Evolutionary conservation across 2,329 filamentous ascomycete genomes (phyloP).

Genomic region (Setomelanomma holmii): DNA sequence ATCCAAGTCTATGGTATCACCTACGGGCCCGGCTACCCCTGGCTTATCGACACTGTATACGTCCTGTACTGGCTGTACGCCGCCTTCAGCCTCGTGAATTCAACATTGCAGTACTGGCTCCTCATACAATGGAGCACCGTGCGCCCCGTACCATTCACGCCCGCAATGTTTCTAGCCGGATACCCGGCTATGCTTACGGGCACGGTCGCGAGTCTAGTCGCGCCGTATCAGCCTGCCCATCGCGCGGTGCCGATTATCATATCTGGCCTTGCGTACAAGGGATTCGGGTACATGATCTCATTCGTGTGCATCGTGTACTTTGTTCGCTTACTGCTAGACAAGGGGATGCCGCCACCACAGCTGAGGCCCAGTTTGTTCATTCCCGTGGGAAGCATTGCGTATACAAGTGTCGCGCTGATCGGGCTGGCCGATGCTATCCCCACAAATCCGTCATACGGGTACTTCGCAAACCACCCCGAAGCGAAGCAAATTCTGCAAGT

Average conservation of each 20-base stretch:
- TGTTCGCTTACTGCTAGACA: slow-evolving; percentile 69
- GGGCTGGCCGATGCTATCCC: slow-evolving; percentile 66
- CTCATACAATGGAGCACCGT: slow-evolving; percentile 66
- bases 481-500: slow-evolving; percentile 46
- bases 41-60: slow-evolving; percentile 44
- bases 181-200: slow-evolving; percentile 75
- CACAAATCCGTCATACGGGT: slow-evolving; percentile 16
- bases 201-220: slow-evolving; percentile 71
- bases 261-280: slow-evolving; percentile 71
- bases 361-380: slow-evolving; percentile 74
- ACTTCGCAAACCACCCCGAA: slow-evolving; percentile 26
- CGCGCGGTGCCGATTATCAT: slow-evolving; percentile 66
- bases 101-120: slow-evolving; percentile 62
- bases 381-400: slow-evolving; percentile 72
- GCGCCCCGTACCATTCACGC: slow-evolving; percentile 70
- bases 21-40: slow-evolving; percentile 39
- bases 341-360: slow-evolving; percentile 65
- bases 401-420: slow-evolving; percentile 73
- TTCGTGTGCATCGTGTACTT: slow-evolving; percentile 73
- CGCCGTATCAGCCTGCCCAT: slow-evolving; percentile 62
- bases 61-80: slow-evolving; percentile 54
- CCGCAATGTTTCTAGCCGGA: slow-evolving; percentile 72
- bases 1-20: slow-evolving; percentile 44
- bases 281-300: slow-evolving; percentile 70
- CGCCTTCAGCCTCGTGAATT: slow-evolving; percentile 39